Base-by-base conservation (phyloP, 1,284 basidiomycete species). In the Cutaneotrichosporon mucoides region DNA sequence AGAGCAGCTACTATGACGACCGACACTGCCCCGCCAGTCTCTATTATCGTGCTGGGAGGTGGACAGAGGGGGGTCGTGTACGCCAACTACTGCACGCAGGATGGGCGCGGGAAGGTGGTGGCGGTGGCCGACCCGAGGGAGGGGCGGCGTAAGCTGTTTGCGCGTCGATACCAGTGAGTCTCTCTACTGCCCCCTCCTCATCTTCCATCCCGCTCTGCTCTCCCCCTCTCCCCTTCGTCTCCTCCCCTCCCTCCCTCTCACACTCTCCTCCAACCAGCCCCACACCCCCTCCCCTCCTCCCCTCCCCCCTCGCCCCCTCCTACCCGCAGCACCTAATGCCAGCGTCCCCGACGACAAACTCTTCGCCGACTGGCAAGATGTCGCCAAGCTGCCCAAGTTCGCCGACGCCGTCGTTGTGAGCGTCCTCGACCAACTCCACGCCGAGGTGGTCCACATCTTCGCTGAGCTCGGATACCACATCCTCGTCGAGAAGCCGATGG, bases 401-500 rank as follows among this genome's bases (percentile, higher is more conserved):
- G 88, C 88, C 7, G 89, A 92, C 73, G 89, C 88, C 0, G 84
- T 92, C 11, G 70, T 91, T 56, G 82, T 93, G 62, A 81, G 87
- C 3, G 87, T 90, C 0, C 55, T 76, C 33, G 90, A 92, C 69
- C 78, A 83, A 46, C 82, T 90, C 82, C 90, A 92, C 70, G 80
- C 83, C 38, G 85, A 88, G 63, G 85, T 90, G 10, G 84, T 86
- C 0, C 69, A 83, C 6, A 88, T 86, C 0, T 92, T 91, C 75
- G 85, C 86, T 1, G 82, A 81, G 56, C 88, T 89, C 69, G 89
- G 89, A 1, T 92, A 92, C 72, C 85, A 91, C 70, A 88, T 93
- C 58, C 81, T 93, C 35, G 91, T 90, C 73, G 90, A 93, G 81
- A 93, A 92, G 73, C 90, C 90, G 0, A 90, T 93, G 88, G 88